Evolutionary conservation across 1,139 yeast species (phyloP).

Genomic region (Kurtzmaniella quercitrusa): DNA sequence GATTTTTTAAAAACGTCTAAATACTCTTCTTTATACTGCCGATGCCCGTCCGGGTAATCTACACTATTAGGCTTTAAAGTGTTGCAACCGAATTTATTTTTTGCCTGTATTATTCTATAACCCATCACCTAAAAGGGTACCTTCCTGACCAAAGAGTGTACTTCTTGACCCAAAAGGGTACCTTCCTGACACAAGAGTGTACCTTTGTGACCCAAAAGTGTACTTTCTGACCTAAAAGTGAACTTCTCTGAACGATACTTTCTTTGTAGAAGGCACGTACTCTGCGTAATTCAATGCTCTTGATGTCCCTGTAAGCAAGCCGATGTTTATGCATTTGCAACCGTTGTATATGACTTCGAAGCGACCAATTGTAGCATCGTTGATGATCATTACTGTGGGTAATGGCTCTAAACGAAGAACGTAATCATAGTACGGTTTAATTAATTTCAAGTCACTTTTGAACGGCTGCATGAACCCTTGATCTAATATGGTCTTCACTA

Average conservation of each 20-base stretch:
- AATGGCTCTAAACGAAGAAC: slow-evolving; percentile 69
- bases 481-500: slow-evolving; percentile 75
- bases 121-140: too few species aligned
- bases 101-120: background rate
- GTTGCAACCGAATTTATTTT: background rate
- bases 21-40: background rate
- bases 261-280: slow-evolving; percentile 57
- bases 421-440: slow-evolving; percentile 68
- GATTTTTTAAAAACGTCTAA: background rate
- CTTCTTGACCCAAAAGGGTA: too few species aligned
- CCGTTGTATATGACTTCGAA: slow-evolving; percentile 80
- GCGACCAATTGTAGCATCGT: slow-evolving; percentile 66
- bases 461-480: slow-evolving; percentile 90
- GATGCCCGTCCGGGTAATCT: slow-evolving; percentile 5
- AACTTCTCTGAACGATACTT: slow-evolving; percentile 46
- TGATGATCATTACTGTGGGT: slow-evolving; percentile 64
- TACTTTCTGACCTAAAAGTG: too few species aligned
- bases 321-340: slow-evolving; percentile 74
- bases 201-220: too few species aligned
- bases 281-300: slow-evolving; percentile 63
- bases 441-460: slow-evolving; percentile 52
- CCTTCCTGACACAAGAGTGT: too few species aligned
- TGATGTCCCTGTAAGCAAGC: slow-evolving; percentile 45
- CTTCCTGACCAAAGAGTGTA: too few species aligned
- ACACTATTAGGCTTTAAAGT: background rate